These are phyloP conservation scores for Ophiostoma ips DNA, from an alignment of 2,329 filamentous ascomycete genomes.

Conservation along the genomic window DNA sequence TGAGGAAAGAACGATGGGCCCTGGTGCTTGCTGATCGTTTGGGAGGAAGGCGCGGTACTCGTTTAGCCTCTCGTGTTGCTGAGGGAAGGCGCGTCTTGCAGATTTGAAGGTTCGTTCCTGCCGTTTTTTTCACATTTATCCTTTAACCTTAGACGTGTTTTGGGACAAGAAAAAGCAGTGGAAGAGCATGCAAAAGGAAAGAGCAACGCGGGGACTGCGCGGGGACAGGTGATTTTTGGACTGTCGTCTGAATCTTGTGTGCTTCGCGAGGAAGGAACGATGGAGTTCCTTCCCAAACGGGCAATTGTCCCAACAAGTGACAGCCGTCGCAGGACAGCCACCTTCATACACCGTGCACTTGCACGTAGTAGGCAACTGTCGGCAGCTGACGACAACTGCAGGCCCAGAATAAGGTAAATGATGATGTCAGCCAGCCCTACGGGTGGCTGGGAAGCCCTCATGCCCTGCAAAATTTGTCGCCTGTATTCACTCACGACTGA, in stretches of 20 bases:
- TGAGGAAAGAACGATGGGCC: not conserved
- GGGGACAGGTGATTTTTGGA: not conserved
- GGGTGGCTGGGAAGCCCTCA: too few species aligned
- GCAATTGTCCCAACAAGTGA: not conserved
- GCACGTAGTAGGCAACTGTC: not conserved
- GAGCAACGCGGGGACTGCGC: not conserved
- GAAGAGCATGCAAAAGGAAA: not conserved
- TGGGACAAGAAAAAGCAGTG: not conserved
- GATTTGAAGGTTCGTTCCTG: not conserved
- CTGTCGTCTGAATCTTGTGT: not conserved
- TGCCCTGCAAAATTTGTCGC: too few species aligned
- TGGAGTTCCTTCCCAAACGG: slow-evolving; percentile 2
- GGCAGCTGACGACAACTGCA: too few species aligned
- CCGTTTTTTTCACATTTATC: not conserved
- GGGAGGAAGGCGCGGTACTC: not conserved
- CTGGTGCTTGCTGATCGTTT: not conserved
- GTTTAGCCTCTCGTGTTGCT: not conserved
- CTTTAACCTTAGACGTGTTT: not conserved
- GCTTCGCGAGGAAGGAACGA: slow-evolving; percentile 5
- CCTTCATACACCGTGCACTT: too few species aligned
- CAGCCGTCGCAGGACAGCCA: too few species aligned
- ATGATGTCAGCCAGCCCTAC: too few species aligned
- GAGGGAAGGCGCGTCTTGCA: not conserved
- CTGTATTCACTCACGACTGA: too few species aligned
- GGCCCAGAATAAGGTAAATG: too few species aligned